phyloP scores from a whole-genome alignment of 768 basidiomycete genomes.

The Cytidiella melzeri region DNA sequence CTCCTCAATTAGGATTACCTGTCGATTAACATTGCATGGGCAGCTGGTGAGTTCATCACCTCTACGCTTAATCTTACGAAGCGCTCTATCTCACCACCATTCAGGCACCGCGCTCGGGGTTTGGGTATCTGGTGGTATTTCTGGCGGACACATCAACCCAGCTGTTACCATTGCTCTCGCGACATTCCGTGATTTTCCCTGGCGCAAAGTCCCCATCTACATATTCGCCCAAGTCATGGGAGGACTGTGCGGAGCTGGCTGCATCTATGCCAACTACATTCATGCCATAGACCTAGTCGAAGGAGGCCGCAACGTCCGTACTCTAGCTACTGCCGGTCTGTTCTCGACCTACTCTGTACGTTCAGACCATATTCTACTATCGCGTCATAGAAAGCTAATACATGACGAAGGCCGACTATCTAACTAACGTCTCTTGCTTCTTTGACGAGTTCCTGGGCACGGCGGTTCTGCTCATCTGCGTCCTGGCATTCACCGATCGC shows the following conservation, averaged over 20 bases:
- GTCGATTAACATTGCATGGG: slow-evolving; percentile 52
- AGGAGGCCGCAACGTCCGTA: slow-evolving; percentile 49
- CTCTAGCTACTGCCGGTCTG: slow-evolving; percentile 48
- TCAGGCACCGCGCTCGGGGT: slow-evolving; percentile 57
- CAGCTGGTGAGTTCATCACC: slow-evolving; percentile 29
- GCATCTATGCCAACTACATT: slow-evolving; percentile 60
- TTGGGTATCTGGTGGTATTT: slow-evolving; percentile 60
- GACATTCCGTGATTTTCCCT: slow-evolving; percentile 67
- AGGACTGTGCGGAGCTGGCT: slow-evolving; percentile 47
- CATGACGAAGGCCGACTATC: slow-evolving; percentile 36
- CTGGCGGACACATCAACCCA: slow-evolving; percentile 56
- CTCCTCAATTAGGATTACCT: slow-evolving; percentile 35
- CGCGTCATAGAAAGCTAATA: not conserved
- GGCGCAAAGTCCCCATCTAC: slow-evolving; percentile 73
- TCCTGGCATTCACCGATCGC: slow-evolving; percentile 50
- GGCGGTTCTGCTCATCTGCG: slow-evolving; percentile 45
- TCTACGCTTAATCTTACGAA: not conserved
- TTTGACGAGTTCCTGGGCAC: slow-evolving; percentile 52
- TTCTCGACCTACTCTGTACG: slow-evolving; percentile 60
- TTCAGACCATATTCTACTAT: slow-evolving; percentile 2
- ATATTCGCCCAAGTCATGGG: slow-evolving; percentile 60
- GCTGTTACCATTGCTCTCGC: slow-evolving; percentile 63
- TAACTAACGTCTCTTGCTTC: slow-evolving; percentile 39
- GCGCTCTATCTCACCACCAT: slow-evolving; percentile 6
- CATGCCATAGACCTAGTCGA: slow-evolving; percentile 63